Conservation (phyloP, 2,329 filamentous ascomycete species). For the Phaeoacremonium minimum region DNA sequence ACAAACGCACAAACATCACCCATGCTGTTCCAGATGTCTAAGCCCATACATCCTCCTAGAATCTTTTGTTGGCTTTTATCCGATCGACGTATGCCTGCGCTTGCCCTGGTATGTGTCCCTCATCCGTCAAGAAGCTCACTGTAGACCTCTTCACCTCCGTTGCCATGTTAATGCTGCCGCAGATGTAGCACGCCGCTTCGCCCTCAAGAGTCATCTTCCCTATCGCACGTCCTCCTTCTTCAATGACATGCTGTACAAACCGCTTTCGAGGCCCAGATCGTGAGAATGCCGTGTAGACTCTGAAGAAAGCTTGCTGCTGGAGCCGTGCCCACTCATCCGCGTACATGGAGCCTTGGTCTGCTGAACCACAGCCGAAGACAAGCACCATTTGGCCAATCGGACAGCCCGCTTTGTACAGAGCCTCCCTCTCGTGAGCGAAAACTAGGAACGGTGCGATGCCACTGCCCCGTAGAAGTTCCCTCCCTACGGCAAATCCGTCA, state of each 20-base stretch:
- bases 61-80: too few species aligned
- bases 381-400: constrained; percentile 29
- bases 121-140: too few species aligned
- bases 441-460: constrained; percentile 39
- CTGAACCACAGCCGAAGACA: constrained; percentile 34
- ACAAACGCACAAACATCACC: too few species aligned
- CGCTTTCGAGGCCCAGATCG: neutral
- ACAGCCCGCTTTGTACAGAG: constrained; percentile 24
- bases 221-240: neutral
- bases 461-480: constrained; percentile 28
- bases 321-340: constrained; percentile 13
- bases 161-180: neutral
- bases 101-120: too few species aligned
- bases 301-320: neutral
- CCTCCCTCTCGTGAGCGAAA: constrained; percentile 29
- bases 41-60: too few species aligned
- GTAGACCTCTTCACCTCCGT: neutral
- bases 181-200: neutral
- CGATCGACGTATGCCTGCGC: too few species aligned
- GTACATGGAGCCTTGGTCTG: constrained; percentile 26
- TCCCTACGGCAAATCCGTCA: neutral
- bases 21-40: too few species aligned
- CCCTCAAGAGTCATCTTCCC: neutral
- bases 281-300: neutral
- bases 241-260: neutral